Conservation (phyloP, 306 rosid genomes). For the Acacia acuminata region DNA sequence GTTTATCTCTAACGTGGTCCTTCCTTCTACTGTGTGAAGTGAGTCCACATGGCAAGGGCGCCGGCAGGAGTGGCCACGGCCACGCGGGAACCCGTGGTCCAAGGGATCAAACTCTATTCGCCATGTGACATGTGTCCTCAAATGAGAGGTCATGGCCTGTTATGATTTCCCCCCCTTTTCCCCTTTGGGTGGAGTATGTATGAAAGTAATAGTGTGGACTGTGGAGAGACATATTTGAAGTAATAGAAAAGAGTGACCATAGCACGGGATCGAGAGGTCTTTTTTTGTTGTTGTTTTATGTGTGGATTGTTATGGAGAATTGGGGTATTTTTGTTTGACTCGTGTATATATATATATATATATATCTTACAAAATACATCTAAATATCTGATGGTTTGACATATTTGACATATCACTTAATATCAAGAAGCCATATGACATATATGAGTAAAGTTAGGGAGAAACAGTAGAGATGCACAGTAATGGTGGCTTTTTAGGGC, state of each 20-base stretch:
- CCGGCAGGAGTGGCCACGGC: conserved; percentile 65
- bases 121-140: conserved; percentile 36
- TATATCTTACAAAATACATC: neutral
- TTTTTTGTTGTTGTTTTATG: neutral
- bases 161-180: neutral
- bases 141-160: conserved; percentile 59
- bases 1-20: conserved; percentile 62
- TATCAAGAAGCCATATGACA: too few relatives aligned
- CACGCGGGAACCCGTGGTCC: conserved; percentile 81
- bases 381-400: too few relatives aligned
- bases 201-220: neutral
- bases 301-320: neutral
- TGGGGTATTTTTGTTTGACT: neutral
- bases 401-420: neutral
- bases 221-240: neutral
- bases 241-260: neutral
- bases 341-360: too few relatives aligned
- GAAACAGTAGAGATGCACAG: too few relatives aligned
- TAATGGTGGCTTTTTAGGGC: too few relatives aligned
- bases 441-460: too few relatives aligned
- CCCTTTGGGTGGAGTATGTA: neutral
- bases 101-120: conserved; percentile 32
- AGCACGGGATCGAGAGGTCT: neutral
- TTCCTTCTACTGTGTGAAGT: neutral
- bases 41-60: conserved; percentile 56